Percentiles rank a stretch among this genome's conserved stretches.
Evolutionary conservation across 495 filamentous ascomycete species (phyloP).

Genomic region (Parachaetomium inaequale): DNA sequence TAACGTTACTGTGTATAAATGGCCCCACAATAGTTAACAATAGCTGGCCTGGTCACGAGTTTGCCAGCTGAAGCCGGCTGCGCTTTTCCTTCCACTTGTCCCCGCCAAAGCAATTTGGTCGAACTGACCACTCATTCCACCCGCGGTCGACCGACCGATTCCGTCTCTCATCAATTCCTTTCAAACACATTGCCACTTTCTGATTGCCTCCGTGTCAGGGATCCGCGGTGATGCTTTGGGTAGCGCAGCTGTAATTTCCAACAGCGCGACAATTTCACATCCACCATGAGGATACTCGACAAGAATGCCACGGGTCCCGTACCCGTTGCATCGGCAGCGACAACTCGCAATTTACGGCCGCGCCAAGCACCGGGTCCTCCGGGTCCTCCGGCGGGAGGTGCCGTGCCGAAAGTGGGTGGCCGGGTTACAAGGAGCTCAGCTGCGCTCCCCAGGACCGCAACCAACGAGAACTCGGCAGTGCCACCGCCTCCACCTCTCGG

Average conservation of each 20-base stretch:
- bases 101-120: neutral
- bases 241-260: neutral
- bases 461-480: neutral
- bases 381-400: slow-evolving; percentile 18
- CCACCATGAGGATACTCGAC: slow-evolving; percentile 20
- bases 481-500: neutral
- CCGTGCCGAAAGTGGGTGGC: slow-evolving; percentile 16
- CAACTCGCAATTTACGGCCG: slow-evolving; percentile 23
- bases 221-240: neutral
- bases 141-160: neutral
- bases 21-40: no score
- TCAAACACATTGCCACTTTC: neutral
- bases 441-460: slow-evolving; percentile 1
- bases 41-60: neutral
- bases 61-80: neutral
- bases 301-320: neutral
- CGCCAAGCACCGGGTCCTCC: slow-evolving; percentile 25
- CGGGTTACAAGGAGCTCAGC: slow-evolving; percentile 27
- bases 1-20: no score
- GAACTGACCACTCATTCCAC: neutral
- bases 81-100: neutral
- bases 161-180: neutral
- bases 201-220: neutral
- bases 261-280: neutral
- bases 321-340: slow-evolving; percentile 9